phyloP scores from a whole-genome alignment of 345 rosid species.

The Eucalyptus curtisii region DNA sequence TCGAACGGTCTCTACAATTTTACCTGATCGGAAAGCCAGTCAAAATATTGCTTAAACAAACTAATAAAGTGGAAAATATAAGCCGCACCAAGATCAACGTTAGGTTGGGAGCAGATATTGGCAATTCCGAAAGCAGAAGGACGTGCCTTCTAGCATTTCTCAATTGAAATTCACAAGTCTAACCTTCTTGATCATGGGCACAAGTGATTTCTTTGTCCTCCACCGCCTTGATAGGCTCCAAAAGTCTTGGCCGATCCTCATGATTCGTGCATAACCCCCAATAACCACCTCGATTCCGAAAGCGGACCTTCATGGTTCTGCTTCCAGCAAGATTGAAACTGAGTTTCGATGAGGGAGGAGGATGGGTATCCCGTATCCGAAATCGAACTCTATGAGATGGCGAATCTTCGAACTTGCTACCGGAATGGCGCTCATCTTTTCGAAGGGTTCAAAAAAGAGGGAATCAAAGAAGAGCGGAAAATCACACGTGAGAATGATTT shows the following conservation, averaged over 20 bases:
- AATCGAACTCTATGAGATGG: neutral
- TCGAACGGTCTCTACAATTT: conserved; percentile 15
- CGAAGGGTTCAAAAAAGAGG: neutral
- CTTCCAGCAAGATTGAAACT: neutral
- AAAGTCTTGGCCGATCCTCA: neutral
- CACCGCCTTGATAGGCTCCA: neutral
- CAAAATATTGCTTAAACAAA: neutral
- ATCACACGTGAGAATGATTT: neutral
- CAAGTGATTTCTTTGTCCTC: neutral
- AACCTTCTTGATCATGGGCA: neutral
- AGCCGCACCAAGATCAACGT: neutral
- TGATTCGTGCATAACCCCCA: neutral
- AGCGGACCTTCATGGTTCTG: neutral
- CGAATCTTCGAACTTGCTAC: neutral
- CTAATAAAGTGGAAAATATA: neutral
- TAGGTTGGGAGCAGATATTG: neutral
- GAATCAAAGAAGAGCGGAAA: neutral
- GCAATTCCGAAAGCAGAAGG: neutral
- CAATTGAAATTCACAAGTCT: neutral
- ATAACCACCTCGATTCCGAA: neutral
- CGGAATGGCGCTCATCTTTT: neutral
- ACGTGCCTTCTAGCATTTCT: neutral
- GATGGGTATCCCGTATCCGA: neutral
- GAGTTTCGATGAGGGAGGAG: neutral
- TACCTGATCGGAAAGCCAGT: conserved; percentile 20